phyloP scores from a whole-genome alignment of 2,329 filamentous ascomycete genomes.

The Stagonosporopsis vannaccii region DNA sequence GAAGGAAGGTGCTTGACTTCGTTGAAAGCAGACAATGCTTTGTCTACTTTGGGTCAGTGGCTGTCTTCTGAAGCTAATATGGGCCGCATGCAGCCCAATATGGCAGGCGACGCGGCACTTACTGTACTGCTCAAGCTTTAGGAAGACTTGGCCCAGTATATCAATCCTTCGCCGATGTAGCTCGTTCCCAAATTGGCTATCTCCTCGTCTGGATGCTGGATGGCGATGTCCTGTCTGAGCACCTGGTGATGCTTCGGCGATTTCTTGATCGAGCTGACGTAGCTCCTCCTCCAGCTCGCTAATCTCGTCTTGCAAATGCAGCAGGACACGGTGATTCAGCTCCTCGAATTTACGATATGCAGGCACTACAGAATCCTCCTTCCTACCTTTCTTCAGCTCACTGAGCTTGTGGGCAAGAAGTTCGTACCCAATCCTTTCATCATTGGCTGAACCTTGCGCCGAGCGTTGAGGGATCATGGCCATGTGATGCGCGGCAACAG shows the following conservation, averaged over 20 bases:
- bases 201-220: constrained; percentile 67
- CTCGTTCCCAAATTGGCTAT: constrained; percentile 62
- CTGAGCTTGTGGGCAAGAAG: constrained; percentile 48
- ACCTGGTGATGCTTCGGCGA: constrained; percentile 51
- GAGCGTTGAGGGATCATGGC: constrained; percentile 39
- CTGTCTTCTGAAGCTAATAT: not conserved
- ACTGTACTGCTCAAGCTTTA: constrained; percentile 75
- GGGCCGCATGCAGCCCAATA: constrained; percentile 4
- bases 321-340: constrained; percentile 80
- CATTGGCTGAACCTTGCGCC: constrained; percentile 32
- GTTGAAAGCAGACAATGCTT: constrained; percentile 66
- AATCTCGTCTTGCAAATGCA: constrained; percentile 87
- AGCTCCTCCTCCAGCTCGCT: constrained; percentile 81
- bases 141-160: constrained; percentile 67
- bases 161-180: constrained; percentile 68
- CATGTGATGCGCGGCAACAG: constrained; percentile 29
- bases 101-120: constrained; percentile 24
- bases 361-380: constrained; percentile 53
- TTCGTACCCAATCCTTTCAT: constrained; percentile 49
- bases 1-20: constrained; percentile 59
- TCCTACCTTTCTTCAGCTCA: constrained; percentile 32
- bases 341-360: constrained; percentile 85
- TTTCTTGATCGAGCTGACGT: constrained; percentile 69
- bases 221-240: constrained; percentile 37
- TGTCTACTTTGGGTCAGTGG: constrained; percentile 36